Evolutionary conservation across 163 green algal genomes (phyloP).

Genomic region (Smithsoniella earleae): DNA sequence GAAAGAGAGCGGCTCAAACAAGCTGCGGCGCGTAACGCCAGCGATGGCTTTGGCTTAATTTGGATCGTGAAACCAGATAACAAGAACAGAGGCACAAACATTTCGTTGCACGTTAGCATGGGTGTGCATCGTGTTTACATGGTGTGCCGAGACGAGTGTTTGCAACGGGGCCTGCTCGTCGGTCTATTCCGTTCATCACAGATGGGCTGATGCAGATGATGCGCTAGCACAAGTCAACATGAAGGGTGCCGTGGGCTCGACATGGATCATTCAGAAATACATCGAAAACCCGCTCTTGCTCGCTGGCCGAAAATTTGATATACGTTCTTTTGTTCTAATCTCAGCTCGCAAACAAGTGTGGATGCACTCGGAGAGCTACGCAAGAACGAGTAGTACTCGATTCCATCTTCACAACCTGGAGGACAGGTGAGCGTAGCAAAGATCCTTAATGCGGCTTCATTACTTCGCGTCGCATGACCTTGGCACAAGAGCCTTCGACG

Average conservation of each 20-base stretch:
- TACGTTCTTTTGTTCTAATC: constrained; percentile 38
- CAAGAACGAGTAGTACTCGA: constrained; percentile 41
- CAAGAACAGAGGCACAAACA: constrained; percentile 48
- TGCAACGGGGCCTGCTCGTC: neutral
- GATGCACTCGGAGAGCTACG: constrained; percentile 41
- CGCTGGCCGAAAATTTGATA: constrained; percentile 42
- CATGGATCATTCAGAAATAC: constrained; percentile 41
- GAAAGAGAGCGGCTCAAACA: constrained; percentile 30
- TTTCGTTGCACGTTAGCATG: constrained; percentile 42
- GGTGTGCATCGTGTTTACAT: neutral
- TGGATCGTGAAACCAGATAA: constrained; percentile 51
- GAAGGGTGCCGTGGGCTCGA: constrained; percentile 28
- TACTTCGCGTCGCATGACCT: neutral
- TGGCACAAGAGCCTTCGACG: neutral
- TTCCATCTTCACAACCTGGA: constrained; percentile 42
- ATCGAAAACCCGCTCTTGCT: constrained; percentile 38
- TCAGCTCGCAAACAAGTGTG: constrained; percentile 32
- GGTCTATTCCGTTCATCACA: constrained; percentile 2
- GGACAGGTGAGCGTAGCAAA: constrained; percentile 33
- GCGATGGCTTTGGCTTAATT: constrained; percentile 31
- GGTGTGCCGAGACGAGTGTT: neutral
- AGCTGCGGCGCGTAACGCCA: neutral
- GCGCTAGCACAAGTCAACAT: constrained; percentile 32
- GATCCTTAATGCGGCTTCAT: constrained; percentile 4
- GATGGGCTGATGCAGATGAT: constrained; percentile 14